Percentiles rank a stretch among this genome's conserved stretches.
Conservation (phyloP, 768 basidiomycete species). For the Hydnomerulius pinastri region DNA sequence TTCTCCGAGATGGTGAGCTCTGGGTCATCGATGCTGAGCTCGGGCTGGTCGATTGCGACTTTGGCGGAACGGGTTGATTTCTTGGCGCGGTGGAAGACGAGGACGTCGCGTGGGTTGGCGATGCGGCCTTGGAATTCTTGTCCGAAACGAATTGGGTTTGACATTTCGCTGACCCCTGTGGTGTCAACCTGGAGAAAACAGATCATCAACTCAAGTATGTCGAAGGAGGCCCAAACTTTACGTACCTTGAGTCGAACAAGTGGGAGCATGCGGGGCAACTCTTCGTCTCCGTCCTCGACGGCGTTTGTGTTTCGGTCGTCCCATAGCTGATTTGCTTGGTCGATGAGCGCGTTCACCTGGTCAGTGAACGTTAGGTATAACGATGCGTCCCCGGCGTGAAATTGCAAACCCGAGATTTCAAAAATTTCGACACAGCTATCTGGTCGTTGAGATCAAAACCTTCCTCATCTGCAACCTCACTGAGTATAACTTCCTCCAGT, state of each 20-base stretch:
- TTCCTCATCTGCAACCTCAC: conserved; percentile 77
- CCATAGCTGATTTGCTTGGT: conserved; percentile 76
- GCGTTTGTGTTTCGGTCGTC: conserved; percentile 71
- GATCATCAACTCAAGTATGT: background rate
- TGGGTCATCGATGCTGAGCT: conserved; percentile 79
- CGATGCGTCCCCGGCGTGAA: too few species aligned
- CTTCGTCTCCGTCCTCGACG: conserved; percentile 59
- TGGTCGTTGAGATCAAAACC: conserved; percentile 78
- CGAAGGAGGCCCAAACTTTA: background rate
- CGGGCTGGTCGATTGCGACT: conserved; percentile 74
- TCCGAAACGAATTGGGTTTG: conserved; percentile 95
- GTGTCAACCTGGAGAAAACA: conserved; percentile 72
- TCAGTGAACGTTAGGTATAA: too few species aligned
- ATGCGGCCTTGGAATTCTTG: conserved; percentile 90
- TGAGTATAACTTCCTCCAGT: conserved; percentile 75
- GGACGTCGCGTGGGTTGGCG: conserved; percentile 92
- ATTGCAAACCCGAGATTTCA: conserved; percentile 63
- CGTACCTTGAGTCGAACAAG: conserved; percentile 80
- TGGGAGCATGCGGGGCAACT: conserved; percentile 75
- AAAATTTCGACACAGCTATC: conserved; percentile 78
- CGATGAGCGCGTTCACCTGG: conserved; percentile 81
- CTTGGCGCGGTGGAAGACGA: conserved; percentile 87
- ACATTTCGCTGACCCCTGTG: conserved; percentile 86
- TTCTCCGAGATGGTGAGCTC: conserved; percentile 69
- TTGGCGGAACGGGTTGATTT: conserved; percentile 48